These are phyloP conservation scores for Rhazya stricta DNA, from an alignment of 257 asterid species.

Conservation along the genomic window DNA sequence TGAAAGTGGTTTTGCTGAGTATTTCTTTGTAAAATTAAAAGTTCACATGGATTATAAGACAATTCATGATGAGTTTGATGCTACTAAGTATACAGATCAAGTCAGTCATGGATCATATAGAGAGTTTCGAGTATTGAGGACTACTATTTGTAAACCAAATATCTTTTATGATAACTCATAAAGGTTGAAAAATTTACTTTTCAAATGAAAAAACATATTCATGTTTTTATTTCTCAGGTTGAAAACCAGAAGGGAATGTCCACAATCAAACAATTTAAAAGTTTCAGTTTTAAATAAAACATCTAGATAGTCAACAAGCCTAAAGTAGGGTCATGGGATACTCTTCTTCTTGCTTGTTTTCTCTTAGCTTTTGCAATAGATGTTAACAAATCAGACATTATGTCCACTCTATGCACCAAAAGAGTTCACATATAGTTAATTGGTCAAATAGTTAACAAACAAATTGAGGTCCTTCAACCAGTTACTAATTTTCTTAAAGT, in stretches of 20 bases:
- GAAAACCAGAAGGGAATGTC: not conserved
- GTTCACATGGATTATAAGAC: not conserved
- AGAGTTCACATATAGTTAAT: constrained; percentile 17
- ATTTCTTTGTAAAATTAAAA: not conserved
- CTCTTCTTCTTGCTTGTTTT: constrained; percentile 91
- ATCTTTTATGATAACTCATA: not conserved
- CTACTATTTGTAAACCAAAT: not conserved
- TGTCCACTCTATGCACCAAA: constrained; percentile 69
- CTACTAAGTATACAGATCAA: not conserved
- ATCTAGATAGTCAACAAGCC: not conserved
- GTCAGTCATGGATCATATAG: not conserved
- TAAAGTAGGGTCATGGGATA: constrained; percentile 67
- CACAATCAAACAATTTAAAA: not conserved
- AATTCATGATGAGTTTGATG: not conserved
- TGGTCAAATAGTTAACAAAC: constrained; percentile 21
- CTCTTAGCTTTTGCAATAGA: constrained; percentile 95
- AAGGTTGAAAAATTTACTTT: not conserved
- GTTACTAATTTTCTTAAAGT: not conserved
- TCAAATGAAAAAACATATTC: not conserved
- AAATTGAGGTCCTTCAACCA: not conserved
- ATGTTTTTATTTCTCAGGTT: not conserved
- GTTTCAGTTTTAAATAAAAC: too few species aligned
- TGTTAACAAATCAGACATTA: constrained; percentile 81
- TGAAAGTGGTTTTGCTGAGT: not conserved
- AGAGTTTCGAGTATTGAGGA: not conserved